These are phyloP conservation scores for Calocera viscosa DNA, from an alignment of 768 basidiomycete genomes.

Conservation along the genomic window DNA sequence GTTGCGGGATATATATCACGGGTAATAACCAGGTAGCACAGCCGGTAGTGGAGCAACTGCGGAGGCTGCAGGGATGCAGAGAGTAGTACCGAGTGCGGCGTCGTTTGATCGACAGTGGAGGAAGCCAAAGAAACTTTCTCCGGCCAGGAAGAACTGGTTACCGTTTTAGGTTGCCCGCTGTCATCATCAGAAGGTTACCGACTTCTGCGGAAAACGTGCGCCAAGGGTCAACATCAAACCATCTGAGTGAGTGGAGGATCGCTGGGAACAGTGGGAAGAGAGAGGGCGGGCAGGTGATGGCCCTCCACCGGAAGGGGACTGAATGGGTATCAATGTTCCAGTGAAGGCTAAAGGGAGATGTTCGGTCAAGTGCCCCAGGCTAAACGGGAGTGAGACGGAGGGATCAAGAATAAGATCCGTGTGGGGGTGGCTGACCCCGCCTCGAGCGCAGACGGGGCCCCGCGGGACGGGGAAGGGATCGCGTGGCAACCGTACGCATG, in stretches of 20 bases:
- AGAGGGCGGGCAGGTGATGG: background rate
- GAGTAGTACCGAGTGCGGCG: background rate
- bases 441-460: background rate
- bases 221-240: background rate
- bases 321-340: background rate
- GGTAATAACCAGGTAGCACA: background rate
- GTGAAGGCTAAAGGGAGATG: background rate
- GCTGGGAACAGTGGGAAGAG: background rate
- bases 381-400: background rate
- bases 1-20: no score
- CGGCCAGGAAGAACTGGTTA: background rate
- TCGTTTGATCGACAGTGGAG: background rate
- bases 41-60: background rate
- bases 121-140: background rate
- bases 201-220: background rate
- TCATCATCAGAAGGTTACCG: background rate
- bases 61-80: background rate
- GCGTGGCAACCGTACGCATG: slow-evolving; percentile 3
- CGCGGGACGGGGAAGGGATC: background rate
- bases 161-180: background rate
- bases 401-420: background rate
- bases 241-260: background rate
- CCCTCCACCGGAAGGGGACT: background rate
- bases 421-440: slow-evolving; percentile 2
- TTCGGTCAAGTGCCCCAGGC: background rate